A percentile compares a stretch with the other conserved stretches of the same genome.
Conservation (phyloP, 441 rosid genomes). For the Pelargonium citronellum region DNA sequence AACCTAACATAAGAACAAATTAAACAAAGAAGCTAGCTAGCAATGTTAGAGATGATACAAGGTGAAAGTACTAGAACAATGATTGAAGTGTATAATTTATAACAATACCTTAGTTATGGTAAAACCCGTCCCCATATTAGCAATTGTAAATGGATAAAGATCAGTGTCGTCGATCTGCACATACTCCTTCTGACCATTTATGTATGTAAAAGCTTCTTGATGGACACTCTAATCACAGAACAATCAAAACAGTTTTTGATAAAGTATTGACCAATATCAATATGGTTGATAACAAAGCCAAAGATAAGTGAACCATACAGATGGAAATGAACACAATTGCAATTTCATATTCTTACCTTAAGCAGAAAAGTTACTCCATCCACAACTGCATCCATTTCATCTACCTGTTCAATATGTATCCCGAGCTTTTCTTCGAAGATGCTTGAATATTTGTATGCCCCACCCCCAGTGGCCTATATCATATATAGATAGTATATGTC, state of each 20-base stretch:
- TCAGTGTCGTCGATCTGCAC: slow-evolving; percentile 83
- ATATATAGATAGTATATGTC: slow-evolving; percentile 24
- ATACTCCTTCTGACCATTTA: slow-evolving; percentile 88
- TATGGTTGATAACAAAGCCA: not conserved
- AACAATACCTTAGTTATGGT: slow-evolving; percentile 81
- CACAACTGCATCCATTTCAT: slow-evolving; percentile 96
- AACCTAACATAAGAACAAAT: slow-evolving; percentile 45
- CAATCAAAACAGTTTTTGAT: not conserved
- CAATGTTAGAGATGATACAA: slow-evolving; percentile 12
- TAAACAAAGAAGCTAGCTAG: slow-evolving; percentile 12
- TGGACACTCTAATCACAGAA: slow-evolving; percentile 65
- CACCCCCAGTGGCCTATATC: slow-evolving; percentile 95
- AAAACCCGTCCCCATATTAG: slow-evolving; percentile 95
- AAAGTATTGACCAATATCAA: too few species aligned
- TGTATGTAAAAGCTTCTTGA: slow-evolving; percentile 96
- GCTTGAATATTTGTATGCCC: slow-evolving; percentile 85
- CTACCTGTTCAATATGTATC: slow-evolving; percentile 89
- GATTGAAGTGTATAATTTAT: slow-evolving; percentile 7
- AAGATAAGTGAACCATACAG: not conserved
- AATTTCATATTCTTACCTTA: slow-evolving; percentile 40
- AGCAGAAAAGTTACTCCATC: slow-evolving; percentile 95
- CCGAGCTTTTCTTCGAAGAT: slow-evolving; percentile 92
- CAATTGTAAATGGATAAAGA: slow-evolving; percentile 91
- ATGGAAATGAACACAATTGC: too few species aligned
- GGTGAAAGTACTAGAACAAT: slow-evolving; percentile 7